Conservation (phyloP, 306 rosid genomes). For the Argentina anserina region DNA sequence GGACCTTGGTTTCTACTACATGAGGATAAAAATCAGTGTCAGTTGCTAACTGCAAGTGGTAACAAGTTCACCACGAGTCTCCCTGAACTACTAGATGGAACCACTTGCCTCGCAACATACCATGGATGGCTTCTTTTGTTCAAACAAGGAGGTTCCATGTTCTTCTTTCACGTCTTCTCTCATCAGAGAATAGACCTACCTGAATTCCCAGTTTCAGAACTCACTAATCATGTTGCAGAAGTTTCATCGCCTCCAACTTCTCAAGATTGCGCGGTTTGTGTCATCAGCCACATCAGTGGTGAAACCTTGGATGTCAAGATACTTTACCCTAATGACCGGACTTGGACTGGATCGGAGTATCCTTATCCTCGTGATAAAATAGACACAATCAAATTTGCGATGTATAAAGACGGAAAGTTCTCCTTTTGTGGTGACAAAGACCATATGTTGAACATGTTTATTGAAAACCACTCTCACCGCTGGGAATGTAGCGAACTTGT, state of each 20-base stretch:
- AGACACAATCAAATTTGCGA: neutral
- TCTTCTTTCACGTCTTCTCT: constrained; percentile 35
- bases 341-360: constrained; percentile 6
- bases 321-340: neutral
- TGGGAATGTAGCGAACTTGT: no score
- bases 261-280: constrained; percentile 19
- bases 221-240: constrained; percentile 19
- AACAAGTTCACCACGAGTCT: neutral
- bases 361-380: neutral
- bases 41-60: neutral
- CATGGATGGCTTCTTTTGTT: constrained; percentile 36
- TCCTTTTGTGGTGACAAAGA: neutral
- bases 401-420: neutral
- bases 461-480: neutral
- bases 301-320: neutral
- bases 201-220: neutral
- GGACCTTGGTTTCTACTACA: neutral
- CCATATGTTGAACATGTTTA: neutral
- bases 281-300: neutral
- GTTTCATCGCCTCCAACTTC: constrained; percentile 29
- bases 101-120: constrained; percentile 34
- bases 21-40: neutral
- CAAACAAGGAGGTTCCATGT: neutral
- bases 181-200: constrained; percentile 26
- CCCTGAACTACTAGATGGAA: constrained; percentile 2